Percentiles rank a stretch among this genome's conserved stretches.
Conservation (phyloP, 805 yeast genomes). For the Kuraishia hungarica region DNA sequence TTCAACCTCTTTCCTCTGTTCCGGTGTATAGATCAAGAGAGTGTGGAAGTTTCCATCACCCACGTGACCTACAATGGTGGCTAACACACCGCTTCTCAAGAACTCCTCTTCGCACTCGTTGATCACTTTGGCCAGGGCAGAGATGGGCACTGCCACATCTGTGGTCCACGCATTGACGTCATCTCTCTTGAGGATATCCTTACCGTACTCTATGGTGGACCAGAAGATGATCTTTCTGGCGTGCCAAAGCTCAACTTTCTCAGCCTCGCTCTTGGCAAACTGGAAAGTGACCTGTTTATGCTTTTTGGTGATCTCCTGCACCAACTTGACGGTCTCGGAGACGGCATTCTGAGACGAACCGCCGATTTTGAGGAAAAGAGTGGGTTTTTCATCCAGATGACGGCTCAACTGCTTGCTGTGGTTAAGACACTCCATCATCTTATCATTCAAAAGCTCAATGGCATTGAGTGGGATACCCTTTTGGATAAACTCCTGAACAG, state of each 20-base stretch:
- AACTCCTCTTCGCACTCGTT: conserved; percentile 52
- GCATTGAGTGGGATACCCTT: conserved; percentile 65
- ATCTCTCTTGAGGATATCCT: conserved; percentile 21
- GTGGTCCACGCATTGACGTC: conserved; percentile 53
- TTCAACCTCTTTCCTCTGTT: conserved; percentile 31
- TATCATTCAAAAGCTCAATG: conserved; percentile 64
- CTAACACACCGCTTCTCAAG: conserved; percentile 38
- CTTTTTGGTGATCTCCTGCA: conserved; percentile 38
- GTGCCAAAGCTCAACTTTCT: conserved; percentile 61
- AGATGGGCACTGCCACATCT: conserved; percentile 81
- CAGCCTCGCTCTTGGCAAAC: conserved; percentile 54
- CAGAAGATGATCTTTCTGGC: conserved; percentile 68
- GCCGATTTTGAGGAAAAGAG: conserved; percentile 57
- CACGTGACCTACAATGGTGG: conserved; percentile 69
- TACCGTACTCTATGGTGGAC: conserved; percentile 62
- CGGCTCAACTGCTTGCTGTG: neutral
- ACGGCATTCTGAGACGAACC: conserved; percentile 31
- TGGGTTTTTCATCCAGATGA: conserved; percentile 48
- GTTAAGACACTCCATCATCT: conserved; percentile 57
- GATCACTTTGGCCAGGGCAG: conserved; percentile 53
- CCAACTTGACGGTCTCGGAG: conserved; percentile 36
- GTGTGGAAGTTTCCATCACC: conserved; percentile 84
- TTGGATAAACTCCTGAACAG: conserved; percentile 54
- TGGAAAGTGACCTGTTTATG: conserved; percentile 51
- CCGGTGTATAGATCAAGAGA: conserved; percentile 47